A percentile compares a stretch with the other conserved stretches of the same genome.
phyloP scores from a whole-genome alignment of 805 yeast species.

The Starmera amethionina region DNA sequence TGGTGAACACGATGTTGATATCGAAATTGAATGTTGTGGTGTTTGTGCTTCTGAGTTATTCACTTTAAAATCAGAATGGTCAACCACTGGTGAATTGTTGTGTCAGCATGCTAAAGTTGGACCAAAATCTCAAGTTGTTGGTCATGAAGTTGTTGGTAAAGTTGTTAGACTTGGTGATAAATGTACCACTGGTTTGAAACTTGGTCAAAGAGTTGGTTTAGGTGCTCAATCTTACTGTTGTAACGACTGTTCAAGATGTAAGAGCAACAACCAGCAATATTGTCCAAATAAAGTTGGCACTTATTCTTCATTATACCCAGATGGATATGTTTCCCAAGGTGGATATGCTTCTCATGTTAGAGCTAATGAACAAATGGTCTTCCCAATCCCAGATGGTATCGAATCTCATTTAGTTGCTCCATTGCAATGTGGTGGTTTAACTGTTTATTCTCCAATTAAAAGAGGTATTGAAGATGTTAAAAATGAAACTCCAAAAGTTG shows the following conservation, averaged over 20 bases:
- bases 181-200: slow-evolving; percentile 34
- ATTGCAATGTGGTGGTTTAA: slow-evolving; percentile 69
- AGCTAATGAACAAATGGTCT: slow-evolving; percentile 51
- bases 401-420: slow-evolving; percentile 55
- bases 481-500: slow-evolving; percentile 30
- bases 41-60: slow-evolving; percentile 59
- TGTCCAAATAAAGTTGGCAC: slow-evolving; percentile 43
- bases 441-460: slow-evolving; percentile 58
- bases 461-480: slow-evolving; percentile 23
- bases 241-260: slow-evolving; percentile 51
- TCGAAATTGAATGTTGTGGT: slow-evolving; percentile 53
- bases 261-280: slow-evolving; percentile 41
- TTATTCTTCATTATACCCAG: slow-evolving; percentile 36
- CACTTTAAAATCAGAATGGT: slow-evolving; percentile 45
- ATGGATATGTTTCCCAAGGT: slow-evolving; percentile 46
- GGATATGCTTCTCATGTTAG: slow-evolving; percentile 64
- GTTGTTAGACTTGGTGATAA: slow-evolving; percentile 51
- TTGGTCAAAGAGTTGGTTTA: slow-evolving; percentile 74
- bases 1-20: slow-evolving; percentile 37
- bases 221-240: slow-evolving; percentile 67
- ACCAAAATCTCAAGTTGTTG: slow-evolving; percentile 41
- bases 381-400: slow-evolving; percentile 51
- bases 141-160: slow-evolving; percentile 58
- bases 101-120: slow-evolving; percentile 17
- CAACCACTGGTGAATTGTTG: slow-evolving; percentile 13